Percentiles rank a stretch among this genome's conserved stretches.
These are phyloP conservation scores for Lycium ferocissimum DNA, from an alignment of 257 asterid genomes.

Conservation along the genomic window DNA sequence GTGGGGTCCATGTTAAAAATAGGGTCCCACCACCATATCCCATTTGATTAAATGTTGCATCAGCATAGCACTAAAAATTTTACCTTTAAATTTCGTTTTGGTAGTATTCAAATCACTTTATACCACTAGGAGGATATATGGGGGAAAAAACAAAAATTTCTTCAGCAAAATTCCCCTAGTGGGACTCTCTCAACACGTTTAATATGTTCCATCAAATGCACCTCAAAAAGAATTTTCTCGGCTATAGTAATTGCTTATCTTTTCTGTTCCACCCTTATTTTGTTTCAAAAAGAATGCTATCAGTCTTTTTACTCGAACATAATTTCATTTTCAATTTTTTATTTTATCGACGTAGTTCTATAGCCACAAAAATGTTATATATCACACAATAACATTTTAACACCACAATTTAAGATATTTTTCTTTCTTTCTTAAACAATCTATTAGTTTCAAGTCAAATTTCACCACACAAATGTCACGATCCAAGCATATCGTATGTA, in stretches of 20 bases:
- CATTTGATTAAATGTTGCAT: neutral
- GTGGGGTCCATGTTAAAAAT: neutral
- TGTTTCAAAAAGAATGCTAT: neutral
- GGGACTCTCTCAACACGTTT: neutral
- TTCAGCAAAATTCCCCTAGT: conserved; percentile 25
- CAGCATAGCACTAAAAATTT: conserved; percentile 29
- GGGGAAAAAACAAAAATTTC: neutral
- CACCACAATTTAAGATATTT: too few relatives aligned
- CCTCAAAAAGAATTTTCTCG: neutral
- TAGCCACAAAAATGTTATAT: neutral
- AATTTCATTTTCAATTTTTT: neutral
- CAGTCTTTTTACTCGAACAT: too few relatives aligned
- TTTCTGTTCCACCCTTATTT: neutral
- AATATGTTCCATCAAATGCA: neutral
- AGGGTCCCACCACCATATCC: neutral
- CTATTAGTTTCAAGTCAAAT: too few relatives aligned
- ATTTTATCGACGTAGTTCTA: neutral
- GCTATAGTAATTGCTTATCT: neutral
- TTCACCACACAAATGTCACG: too few relatives aligned
- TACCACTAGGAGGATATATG: neutral
- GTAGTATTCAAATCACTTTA: conserved; percentile 24
- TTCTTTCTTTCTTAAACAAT: too few relatives aligned
- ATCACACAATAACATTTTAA: too few relatives aligned
- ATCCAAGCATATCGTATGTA: too few relatives aligned
- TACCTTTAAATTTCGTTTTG: conserved; percentile 24